These are phyloP conservation scores for Gossypium schwendimanii DNA, from an alignment of 441 rosid species.

Conservation along the genomic window DNA sequence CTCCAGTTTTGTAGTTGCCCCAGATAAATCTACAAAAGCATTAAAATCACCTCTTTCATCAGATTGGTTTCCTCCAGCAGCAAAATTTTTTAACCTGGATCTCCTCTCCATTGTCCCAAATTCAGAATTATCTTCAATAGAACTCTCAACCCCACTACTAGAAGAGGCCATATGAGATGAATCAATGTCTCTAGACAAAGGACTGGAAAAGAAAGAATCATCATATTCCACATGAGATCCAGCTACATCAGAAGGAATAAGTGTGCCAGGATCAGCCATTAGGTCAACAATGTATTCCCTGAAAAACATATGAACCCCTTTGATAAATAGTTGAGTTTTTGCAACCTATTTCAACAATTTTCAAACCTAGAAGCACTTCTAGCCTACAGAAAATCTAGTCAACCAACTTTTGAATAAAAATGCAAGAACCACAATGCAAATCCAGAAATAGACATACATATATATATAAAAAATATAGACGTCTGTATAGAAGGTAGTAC, in stretches of 20 bases:
- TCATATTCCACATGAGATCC: constrained; percentile 59
- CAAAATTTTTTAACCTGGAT: constrained; percentile 27
- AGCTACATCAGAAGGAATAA: constrained; percentile 85
- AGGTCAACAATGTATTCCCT: constrained; percentile 98
- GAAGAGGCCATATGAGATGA: constrained; percentile 59
- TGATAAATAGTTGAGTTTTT: constrained; percentile 9
- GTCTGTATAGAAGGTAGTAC: not conserved
- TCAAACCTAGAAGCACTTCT: constrained; percentile 5
- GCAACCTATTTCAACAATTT: constrained; percentile 6
- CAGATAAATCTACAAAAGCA: constrained; percentile 21
- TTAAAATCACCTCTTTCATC: constrained; percentile 30
- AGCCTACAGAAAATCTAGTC: not conserved
- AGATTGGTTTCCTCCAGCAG: constrained; percentile 32
- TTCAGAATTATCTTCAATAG: constrained; percentile 50
- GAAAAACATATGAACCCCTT: constrained; percentile 38
- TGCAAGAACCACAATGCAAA: not conserved
- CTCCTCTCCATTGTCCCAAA: constrained; percentile 38
- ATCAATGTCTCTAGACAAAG: constrained; percentile 47
- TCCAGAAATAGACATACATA: not conserved
- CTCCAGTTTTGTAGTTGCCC: constrained; percentile 27
- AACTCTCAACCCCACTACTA: constrained; percentile 58
- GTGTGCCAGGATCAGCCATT: constrained; percentile 96
- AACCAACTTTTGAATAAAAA: constrained; percentile 1
- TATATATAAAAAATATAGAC: not conserved
- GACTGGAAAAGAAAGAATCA: constrained; percentile 53